Evolutionary conservation across 1,284 basidiomycete genomes (phyloP), one percentile per base, ranked within the genome.

Genomic region (Violaceomyces palustris): DNA sequence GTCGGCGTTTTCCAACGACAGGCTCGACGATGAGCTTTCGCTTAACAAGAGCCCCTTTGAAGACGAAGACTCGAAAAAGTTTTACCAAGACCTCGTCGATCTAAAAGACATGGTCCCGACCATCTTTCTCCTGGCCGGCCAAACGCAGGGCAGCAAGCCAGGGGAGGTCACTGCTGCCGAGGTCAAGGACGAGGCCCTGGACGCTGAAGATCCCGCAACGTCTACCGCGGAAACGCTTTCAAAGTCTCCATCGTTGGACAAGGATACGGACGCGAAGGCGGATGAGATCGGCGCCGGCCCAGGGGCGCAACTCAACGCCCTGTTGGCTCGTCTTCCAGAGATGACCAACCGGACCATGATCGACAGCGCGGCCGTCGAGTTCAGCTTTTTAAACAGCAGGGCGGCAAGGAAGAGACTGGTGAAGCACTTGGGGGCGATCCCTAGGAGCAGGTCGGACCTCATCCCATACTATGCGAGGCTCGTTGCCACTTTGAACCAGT

Each of bases 381-480:
- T 99, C 74, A 89, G 90, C 0, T 90, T 92, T 69, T 77, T 97
- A 47, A 97, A 97, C 71, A 92, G 88, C 32, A 97, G 97, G 74
- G 89, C 90, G 10, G 88, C 91, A 2, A 79, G 94, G 51, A 92
- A 91, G 68, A 79, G 92, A 38, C 79, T 97, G 21, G 79, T 89
- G 61, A 91, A 52, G 29, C 55, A 59, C 66, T 79, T 98, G 59
- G 79, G 80, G 4, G 83, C 87, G 61, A 83, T 92, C 4, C 87
- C 88, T 0, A 89, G 90, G 75, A 88, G 85, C 61, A 81, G 94
- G 24, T 85, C 82, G 6, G 94, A 99, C 73, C 78, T 98, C 19
- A 74, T 97, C 28, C 92, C 94, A 1, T 89, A 97, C 74, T 98
- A 97, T 72, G 84, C 90, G 5, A 79, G 94, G 34, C 78, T 98